Conservation (phyloP, 139 green algal species). For the Closterium sp. region DNA sequence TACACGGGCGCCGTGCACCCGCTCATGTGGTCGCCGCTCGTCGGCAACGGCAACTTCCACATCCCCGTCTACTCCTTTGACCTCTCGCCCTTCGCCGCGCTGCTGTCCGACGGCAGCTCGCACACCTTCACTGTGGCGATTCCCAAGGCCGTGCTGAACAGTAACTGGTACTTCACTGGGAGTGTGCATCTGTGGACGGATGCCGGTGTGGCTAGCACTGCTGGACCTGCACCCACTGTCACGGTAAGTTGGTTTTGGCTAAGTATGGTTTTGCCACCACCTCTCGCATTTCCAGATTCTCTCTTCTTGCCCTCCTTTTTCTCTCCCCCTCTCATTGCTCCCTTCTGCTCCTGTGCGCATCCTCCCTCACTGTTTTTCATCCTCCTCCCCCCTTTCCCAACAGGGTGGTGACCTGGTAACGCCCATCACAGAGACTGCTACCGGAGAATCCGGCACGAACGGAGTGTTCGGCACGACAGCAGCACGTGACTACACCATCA, state of each 20-base stretch:
- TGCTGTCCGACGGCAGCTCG: neutral
- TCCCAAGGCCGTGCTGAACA: neutral
- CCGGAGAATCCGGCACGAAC: neutral
- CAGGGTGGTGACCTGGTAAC: neutral
- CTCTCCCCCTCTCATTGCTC: no score
- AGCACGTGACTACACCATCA: neutral
- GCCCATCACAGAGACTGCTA: neutral
- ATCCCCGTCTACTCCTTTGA: slow-evolving; percentile 8
- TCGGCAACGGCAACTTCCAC: slow-evolving; percentile 16
- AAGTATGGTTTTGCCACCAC: neutral
- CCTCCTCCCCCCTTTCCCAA: neutral
- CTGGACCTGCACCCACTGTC: neutral
- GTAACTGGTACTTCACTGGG: slow-evolving; percentile 1
- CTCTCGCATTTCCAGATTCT: no score
- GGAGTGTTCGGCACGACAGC: neutral
- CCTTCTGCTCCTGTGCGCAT: neutral
- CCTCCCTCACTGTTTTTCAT: no score
- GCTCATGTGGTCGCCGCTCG: slow-evolving; percentile 6
- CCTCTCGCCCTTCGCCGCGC: slow-evolving; percentile 14
- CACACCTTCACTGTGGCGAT: slow-evolving; percentile 13
- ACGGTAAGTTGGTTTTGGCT: neutral
- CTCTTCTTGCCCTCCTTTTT: no score
- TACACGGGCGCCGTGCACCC: slow-evolving; percentile 28
- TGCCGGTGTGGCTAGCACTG: neutral
- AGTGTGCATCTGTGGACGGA: slow-evolving; percentile 11